These are phyloP conservation scores for Calonectria pseudoturangicola DNA, from an alignment of 2,329 filamentous ascomycete species.

Conservation along the genomic window DNA sequence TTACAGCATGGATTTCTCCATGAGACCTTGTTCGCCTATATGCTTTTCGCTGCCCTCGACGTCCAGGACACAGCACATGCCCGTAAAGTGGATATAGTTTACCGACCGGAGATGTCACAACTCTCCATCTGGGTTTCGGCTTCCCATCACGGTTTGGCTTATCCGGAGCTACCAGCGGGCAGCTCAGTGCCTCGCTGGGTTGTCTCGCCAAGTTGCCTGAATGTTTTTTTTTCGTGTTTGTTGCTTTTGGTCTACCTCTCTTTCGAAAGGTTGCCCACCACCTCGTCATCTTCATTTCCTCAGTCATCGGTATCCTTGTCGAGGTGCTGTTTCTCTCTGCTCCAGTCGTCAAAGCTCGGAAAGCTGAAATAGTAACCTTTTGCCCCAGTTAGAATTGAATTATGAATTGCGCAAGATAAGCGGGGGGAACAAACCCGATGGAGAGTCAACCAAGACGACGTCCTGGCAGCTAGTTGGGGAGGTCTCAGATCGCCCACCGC, in stretches of 20 bases:
- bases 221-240: slow-evolving; percentile 35
- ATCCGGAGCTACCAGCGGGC: slow-evolving; percentile 36
- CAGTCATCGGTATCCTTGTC: slow-evolving; percentile 54
- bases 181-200: slow-evolving; percentile 31
- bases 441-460: slow-evolving; percentile 52
- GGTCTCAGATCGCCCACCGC: slow-evolving; percentile 46
- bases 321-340: slow-evolving; percentile 60
- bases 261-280: slow-evolving; percentile 41
- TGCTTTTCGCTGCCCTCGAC: slow-evolving; percentile 36
- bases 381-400: slow-evolving; percentile 52
- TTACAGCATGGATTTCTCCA: slow-evolving; percentile 40
- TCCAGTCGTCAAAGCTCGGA: slow-evolving; percentile 82
- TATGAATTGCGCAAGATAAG: slow-evolving; percentile 53
- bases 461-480: slow-evolving; percentile 51
- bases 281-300: slow-evolving; percentile 35
- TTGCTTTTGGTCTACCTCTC: slow-evolving; percentile 38
- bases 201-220: slow-evolving; percentile 34
- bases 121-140: slow-evolving; percentile 35
- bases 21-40: slow-evolving; percentile 42
- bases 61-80: slow-evolving; percentile 23
- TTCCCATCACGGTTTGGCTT: slow-evolving; percentile 44
- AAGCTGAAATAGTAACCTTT: slow-evolving; percentile 81
- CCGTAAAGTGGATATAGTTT: slow-evolving; percentile 34
- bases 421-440: slow-evolving; percentile 49
- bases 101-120: slow-evolving; percentile 31